A percentile compares a stretch with the other conserved stretches of the same genome.
Conservation (phyloP, 2,329 filamentous ascomycete genomes). For the Fusarium beomiforme region DNA sequence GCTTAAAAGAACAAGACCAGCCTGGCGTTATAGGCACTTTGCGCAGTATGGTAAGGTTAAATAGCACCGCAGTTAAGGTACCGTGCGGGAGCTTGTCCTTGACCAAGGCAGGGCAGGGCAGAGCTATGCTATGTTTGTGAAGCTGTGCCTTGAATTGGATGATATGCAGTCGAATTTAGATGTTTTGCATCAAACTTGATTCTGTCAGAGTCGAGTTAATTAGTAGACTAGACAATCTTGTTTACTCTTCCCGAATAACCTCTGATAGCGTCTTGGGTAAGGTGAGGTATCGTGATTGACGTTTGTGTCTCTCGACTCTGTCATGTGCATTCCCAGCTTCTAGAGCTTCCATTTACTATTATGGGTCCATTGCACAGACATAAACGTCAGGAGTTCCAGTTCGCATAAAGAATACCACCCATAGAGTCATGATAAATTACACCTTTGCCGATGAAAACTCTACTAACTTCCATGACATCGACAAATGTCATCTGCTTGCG, state of each 20-base stretch:
- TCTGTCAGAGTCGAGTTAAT: slow-evolving; percentile 4
- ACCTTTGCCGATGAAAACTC: neutral
- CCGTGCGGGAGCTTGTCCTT: slow-evolving; percentile 4
- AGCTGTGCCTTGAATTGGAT: slow-evolving; percentile 38
- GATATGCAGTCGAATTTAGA: slow-evolving; percentile 35
- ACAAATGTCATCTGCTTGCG: neutral
- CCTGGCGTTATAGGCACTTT: slow-evolving; percentile 2
- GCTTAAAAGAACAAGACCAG: slow-evolving; percentile 33
- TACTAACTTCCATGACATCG: neutral
- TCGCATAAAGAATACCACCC: slow-evolving; percentile 39
- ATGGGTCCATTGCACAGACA: slow-evolving; percentile 37
- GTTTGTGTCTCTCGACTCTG: neutral
- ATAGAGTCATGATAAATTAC: slow-evolving; percentile 13
- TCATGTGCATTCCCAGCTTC: slow-evolving; percentile 29
- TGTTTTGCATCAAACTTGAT: slow-evolving; percentile 38
- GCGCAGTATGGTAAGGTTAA: neutral
- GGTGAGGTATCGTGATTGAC: neutral
- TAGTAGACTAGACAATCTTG: neutral
- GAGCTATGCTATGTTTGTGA: slow-evolving; percentile 27
- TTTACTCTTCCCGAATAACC: neutral
- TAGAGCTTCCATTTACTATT: slow-evolving; percentile 14
- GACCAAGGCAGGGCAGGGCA: slow-evolving; percentile 2
- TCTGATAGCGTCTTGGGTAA: neutral
- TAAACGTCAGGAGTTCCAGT: slow-evolving; percentile 31
- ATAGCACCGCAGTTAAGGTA: slow-evolving; percentile 7